phyloP scores from a whole-genome alignment of 768 basidiomycete genomes.

The Agaricus blazei region DNA sequence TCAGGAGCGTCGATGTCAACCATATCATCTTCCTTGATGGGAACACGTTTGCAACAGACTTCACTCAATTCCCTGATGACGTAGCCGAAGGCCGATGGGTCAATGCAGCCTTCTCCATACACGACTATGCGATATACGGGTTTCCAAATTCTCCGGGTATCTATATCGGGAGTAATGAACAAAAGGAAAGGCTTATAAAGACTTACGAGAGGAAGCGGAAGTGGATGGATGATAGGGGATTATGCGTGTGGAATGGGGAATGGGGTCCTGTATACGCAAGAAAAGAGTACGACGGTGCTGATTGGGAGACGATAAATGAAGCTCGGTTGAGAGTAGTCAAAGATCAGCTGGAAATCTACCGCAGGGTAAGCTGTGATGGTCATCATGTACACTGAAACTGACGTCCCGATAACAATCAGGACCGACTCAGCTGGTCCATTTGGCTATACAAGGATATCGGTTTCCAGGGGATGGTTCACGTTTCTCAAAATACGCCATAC shows the following conservation, averaged over 20 bases:
- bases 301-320: slow-evolving; percentile 66
- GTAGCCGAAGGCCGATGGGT: slow-evolving; percentile 47
- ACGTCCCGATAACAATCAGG: slow-evolving; percentile 25
- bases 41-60: slow-evolving; percentile 79
- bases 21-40: slow-evolving; percentile 80
- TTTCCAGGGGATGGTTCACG: slow-evolving; percentile 80
- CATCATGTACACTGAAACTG: background rate
- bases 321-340: slow-evolving; percentile 57
- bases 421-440: slow-evolving; percentile 72
- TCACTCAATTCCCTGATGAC: slow-evolving; percentile 61
- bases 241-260: slow-evolving; percentile 80
- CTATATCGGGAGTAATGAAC: slow-evolving; percentile 50
- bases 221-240: slow-evolving; percentile 63
- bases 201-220: slow-evolving; percentile 68
- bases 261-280: slow-evolving; percentile 82
- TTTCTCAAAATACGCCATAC: slow-evolving; percentile 62
- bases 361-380: slow-evolving; percentile 34
- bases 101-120: slow-evolving; percentile 74
- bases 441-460: slow-evolving; percentile 87
- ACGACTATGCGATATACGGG: slow-evolving; percentile 71
- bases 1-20: slow-evolving; percentile 61
- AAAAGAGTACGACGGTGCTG: slow-evolving; percentile 51
- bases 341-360: slow-evolving; percentile 71
- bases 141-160: slow-evolving; percentile 62
- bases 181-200: slow-evolving; percentile 41